Base-by-base conservation (phyloP, 352 stramenopile species). In the Phytophthora niederhauseri region DNA sequence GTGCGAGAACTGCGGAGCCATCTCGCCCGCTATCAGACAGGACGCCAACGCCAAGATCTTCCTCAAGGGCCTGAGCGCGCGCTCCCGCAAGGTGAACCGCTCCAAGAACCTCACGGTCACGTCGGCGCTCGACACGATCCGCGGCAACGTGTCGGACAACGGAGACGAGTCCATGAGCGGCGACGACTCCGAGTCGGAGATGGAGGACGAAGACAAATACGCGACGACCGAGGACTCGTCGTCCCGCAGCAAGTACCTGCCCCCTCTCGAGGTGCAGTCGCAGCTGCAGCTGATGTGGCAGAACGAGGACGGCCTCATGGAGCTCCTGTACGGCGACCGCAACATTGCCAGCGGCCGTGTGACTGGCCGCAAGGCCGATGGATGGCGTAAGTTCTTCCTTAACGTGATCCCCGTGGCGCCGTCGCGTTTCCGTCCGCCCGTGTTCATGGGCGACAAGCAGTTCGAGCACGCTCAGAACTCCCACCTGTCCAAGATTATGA, bases 41-140 rank as follows among this genome's bases (percentile, higher is more conserved):
- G 98, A 99, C 81, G 91, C 94, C 15, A 94, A 84, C 60, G 96
- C 97, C 66, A 99, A 99, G 75, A 96, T 99, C 62, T 99, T 99
- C 79, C 85, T 98, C 30, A 97, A 96, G 72, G 78, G 81, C 20
- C 81, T 97, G 11, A 97, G 85, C 49, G 76, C 83, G 24, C 86
- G 87, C 24, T 89, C 86, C 61, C 84, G 89, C 60, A 94, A 90
- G 66, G 80, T 93, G 36, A 93, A 96, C 72, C 80, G 86, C 64
- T 85, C 84, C 12, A 94, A 94, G 73, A 93, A 94, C 72, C 70
- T 93, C 60, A 91, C 84, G 36, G 81, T 96, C 58, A 85, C 76
- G 26, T 95, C 89, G 15, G 89, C 89, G 11, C 65, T 97, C 20
- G 87, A 97, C 68, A 95, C 79, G 56, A 93, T 92, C 61, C 79